Evolutionary conservation across 1,284 basidiomycete genomes (phyloP).

Genomic region (Hortiboletus rubellus): DNA sequence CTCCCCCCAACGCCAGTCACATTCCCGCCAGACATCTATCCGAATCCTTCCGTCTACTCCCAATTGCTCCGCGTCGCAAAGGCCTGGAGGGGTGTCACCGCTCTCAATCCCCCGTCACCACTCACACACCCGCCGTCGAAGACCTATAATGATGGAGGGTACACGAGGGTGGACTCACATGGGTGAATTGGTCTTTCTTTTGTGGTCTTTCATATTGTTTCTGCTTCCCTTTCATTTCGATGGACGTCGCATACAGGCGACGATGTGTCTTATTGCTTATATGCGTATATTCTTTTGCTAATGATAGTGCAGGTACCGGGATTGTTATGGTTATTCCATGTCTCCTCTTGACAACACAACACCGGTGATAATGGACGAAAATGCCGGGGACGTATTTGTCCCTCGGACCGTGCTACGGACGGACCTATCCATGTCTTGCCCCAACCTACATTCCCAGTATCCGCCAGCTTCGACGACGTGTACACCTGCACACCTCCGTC

Average conservation of each 20-base stretch:
- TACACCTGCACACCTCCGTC: slow-evolving; percentile 29
- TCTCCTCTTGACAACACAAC: slow-evolving; percentile 33
- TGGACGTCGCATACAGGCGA: slow-evolving; percentile 17
- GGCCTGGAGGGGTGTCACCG: slow-evolving; percentile 69
- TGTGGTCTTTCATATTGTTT: background rate
- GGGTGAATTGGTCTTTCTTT: slow-evolving; percentile 27
- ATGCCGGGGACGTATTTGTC: slow-evolving; percentile 15
- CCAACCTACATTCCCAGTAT: slow-evolving; percentile 9
- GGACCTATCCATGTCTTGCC: slow-evolving; percentile 11
- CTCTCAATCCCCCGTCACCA: slow-evolving; percentile 43
- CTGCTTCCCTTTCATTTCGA: background rate
- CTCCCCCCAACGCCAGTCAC: slow-evolving; percentile 31
- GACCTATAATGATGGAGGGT: slow-evolving; percentile 23
- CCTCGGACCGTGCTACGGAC: slow-evolving; percentile 29
- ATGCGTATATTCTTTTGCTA: slow-evolving; percentile 22
- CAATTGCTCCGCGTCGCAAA: slow-evolving; percentile 59
- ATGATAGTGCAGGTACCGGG: slow-evolving; percentile 27
- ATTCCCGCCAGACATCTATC: slow-evolving; percentile 39
- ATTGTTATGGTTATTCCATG: slow-evolving; percentile 35
- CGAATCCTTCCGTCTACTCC: slow-evolving; percentile 50
- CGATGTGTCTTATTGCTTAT: slow-evolving; percentile 10
- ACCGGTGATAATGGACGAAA: slow-evolving; percentile 31
- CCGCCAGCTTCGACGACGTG: slow-evolving; percentile 14
- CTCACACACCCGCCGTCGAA: slow-evolving; percentile 23
- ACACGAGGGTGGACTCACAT: slow-evolving; percentile 28